A percentile compares a stretch with the other conserved stretches of the same genome.
Conservation (phyloP, 208 protist species). For the Borovskyia barvae region DNA sequence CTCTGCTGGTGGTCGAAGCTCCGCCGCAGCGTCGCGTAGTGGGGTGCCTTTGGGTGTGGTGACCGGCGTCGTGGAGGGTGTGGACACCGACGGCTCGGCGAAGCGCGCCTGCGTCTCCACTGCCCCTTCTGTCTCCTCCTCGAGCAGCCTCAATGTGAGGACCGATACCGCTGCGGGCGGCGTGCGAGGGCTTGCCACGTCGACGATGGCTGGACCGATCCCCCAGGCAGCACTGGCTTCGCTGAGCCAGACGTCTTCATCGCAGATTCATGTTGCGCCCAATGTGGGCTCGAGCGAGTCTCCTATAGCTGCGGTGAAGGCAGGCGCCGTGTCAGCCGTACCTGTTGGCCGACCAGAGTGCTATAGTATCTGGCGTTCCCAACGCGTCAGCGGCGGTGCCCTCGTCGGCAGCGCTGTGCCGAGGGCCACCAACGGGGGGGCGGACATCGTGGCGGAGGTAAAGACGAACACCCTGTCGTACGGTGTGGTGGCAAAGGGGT, state of each 20-base stretch:
- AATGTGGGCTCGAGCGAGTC: not conserved
- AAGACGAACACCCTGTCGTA: slow-evolving; percentile 24
- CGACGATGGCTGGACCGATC: slow-evolving; percentile 4
- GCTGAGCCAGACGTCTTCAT: not conserved
- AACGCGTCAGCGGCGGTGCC: slow-evolving; percentile 31
- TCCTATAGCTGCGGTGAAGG: not conserved
- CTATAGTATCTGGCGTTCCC: slow-evolving; percentile 48
- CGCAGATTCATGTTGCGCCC: too few relatives aligned
- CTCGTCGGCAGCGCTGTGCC: slow-evolving; percentile 17
- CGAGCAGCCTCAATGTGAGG: too few relatives aligned
- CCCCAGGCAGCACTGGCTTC: not conserved
- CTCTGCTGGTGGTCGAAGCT: too few relatives aligned
- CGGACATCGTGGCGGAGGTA: slow-evolving; percentile 65
- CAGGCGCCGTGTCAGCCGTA: not conserved
- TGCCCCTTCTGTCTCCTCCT: too few relatives aligned
- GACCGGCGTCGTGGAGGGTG: slow-evolving; percentile 1
- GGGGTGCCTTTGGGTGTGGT: not conserved
- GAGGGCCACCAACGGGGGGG: slow-evolving; percentile 41
- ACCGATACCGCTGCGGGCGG: too few relatives aligned
- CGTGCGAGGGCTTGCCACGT: slow-evolving; percentile 2
- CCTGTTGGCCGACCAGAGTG: slow-evolving; percentile 14
- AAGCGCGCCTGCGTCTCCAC: too few relatives aligned
- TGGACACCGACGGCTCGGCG: not conserved
- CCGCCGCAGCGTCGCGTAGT: not conserved
- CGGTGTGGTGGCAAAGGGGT: slow-evolving; percentile 31